Conservation (phyloP, 2,329 filamentous ascomycete species). For the Pseudogymnoascus sp. region DNA sequence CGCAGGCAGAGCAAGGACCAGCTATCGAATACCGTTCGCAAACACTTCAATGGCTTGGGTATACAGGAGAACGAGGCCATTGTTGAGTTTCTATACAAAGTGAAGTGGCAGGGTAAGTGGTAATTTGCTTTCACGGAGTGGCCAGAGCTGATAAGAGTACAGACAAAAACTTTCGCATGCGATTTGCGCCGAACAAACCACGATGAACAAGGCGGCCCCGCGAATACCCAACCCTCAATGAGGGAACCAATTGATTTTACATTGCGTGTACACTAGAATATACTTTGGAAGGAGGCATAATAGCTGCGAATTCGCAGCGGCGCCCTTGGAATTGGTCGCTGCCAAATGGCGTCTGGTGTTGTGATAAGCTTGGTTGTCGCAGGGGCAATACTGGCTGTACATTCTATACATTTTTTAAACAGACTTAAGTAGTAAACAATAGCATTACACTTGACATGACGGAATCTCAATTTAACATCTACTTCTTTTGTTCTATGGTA, state of each 20-base stretch:
- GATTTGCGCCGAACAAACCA: conserved; percentile 30
- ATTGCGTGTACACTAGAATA: background rate
- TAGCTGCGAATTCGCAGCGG: background rate
- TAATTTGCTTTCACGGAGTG: background rate
- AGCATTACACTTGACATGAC: background rate
- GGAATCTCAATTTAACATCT: background rate
- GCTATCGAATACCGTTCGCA: conserved; percentile 64
- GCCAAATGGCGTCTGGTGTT: background rate
- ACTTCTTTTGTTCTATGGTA: background rate
- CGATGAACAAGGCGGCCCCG: conserved; percentile 14
- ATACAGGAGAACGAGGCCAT: conserved; percentile 78
- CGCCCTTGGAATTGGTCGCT: background rate
- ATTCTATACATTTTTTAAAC: background rate
- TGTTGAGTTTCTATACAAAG: conserved; percentile 44
- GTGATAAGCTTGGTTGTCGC: background rate
- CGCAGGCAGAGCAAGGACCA: conserved; percentile 65
- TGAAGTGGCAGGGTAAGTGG: conserved; percentile 28
- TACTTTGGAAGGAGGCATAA: conserved; percentile 1
- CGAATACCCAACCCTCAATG: conserved; percentile 2
- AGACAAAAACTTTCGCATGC: conserved; percentile 34
- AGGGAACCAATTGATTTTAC: conserved; percentile 1
- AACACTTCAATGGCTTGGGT: conserved; percentile 75
- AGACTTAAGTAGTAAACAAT: background rate
- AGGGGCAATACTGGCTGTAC: background rate
- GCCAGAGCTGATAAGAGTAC: background rate